Evolutionary conservation across 179 eudicot species (phyloP).

Genomic region (Beta lomatogona): DNA sequence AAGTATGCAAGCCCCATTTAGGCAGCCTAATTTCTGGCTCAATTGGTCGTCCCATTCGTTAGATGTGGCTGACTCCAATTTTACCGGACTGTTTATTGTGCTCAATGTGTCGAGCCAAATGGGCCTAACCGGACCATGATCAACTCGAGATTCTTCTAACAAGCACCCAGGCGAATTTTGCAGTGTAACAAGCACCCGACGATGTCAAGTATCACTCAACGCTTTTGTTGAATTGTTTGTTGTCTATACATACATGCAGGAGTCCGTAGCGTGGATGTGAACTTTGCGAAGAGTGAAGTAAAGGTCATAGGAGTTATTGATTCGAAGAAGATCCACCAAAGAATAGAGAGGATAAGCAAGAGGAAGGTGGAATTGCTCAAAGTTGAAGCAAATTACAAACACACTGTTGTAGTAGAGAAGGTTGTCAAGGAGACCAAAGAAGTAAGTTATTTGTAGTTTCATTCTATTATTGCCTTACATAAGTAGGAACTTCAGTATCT

Average conservation of each 20-base stretch:
- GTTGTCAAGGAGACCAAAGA: slow-evolving; percentile 52
- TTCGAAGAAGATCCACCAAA: slow-evolving; percentile 66
- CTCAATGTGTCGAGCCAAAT: too few relatives aligned
- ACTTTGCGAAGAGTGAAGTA: slow-evolving; percentile 63
- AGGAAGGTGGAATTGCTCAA: slow-evolving; percentile 63
- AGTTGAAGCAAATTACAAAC: slow-evolving; percentile 48
- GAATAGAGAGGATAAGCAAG: slow-evolving; percentile 60
- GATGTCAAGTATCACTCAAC: background rate
- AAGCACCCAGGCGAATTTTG: background rate
- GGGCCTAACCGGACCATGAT: background rate
- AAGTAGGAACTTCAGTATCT: background rate
- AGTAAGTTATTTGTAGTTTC: slow-evolving; percentile 33
- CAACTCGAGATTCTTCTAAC: background rate
- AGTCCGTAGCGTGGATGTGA: slow-evolving; percentile 62
- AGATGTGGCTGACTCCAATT: background rate
- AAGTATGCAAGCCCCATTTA: background rate
- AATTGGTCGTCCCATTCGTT: background rate
- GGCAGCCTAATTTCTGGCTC: background rate
- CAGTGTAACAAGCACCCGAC: background rate
- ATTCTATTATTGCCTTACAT: background rate
- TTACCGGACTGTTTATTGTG: too few relatives aligned
- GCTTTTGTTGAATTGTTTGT: background rate
- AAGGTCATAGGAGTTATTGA: slow-evolving; percentile 69
- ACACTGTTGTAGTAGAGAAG: slow-evolving; percentile 40
- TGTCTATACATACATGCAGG: slow-evolving; percentile 42